Conservation (phyloP, 1,284 basidiomycete genomes). For the Leccinum griseonigrum region DNA sequence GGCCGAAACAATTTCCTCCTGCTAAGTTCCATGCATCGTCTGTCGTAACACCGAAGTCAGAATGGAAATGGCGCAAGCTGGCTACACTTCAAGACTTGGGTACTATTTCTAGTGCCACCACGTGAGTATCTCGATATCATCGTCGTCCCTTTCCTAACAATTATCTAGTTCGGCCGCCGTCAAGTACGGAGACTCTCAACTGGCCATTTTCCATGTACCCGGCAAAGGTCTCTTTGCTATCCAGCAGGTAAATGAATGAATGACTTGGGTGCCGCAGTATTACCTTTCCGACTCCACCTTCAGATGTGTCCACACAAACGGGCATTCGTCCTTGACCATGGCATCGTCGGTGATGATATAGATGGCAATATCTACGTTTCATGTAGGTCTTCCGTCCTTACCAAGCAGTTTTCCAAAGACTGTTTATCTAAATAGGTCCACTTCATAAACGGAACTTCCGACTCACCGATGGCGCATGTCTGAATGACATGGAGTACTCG, state of each 20-base stretch:
- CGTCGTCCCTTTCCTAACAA: neutral
- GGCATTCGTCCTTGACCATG: slow-evolving; percentile 73
- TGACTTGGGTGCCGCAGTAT: neutral
- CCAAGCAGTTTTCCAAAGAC: neutral
- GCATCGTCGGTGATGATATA: slow-evolving; percentile 60
- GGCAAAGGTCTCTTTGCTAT: slow-evolving; percentile 61
- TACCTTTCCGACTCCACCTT: neutral
- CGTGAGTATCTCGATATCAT: slow-evolving; percentile 30
- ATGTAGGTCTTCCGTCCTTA: slow-evolving; percentile 31
- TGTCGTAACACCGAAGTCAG: slow-evolving; percentile 41
- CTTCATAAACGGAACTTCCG: slow-evolving; percentile 74
- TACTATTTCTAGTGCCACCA: slow-evolving; percentile 46
- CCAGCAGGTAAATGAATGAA: slow-evolving; percentile 50
- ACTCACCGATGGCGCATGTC: slow-evolving; percentile 56
- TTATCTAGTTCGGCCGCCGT: slow-evolving; percentile 44
- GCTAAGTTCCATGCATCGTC: slow-evolving; percentile 44
- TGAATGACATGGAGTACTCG: slow-evolving; percentile 63
- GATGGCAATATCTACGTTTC: slow-evolving; percentile 47
- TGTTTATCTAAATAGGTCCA: slow-evolving; percentile 42
- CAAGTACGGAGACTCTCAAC: slow-evolving; percentile 70
- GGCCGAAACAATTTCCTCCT: slow-evolving; percentile 58
- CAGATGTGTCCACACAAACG: slow-evolving; percentile 62
- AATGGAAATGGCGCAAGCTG: slow-evolving; percentile 63
- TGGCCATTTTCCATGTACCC: slow-evolving; percentile 66
- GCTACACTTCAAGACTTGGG: slow-evolving; percentile 52